Percentiles rank a stretch among this genome's conserved stretches.
Evolutionary conservation across 805 yeast species (phyloP).

Genomic region (Candida insectalens): DNA sequence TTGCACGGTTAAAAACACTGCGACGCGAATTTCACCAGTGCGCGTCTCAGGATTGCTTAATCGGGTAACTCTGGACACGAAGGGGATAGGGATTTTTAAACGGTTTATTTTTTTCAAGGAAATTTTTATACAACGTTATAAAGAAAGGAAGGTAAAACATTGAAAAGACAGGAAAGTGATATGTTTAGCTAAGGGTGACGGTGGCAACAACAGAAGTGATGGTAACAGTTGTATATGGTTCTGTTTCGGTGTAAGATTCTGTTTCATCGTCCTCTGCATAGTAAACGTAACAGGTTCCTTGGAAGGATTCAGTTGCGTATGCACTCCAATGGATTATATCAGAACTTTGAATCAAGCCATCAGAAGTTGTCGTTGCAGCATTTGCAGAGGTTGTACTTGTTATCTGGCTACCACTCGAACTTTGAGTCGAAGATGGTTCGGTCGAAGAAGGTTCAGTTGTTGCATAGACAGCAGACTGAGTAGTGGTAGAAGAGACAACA

Average conservation of each 20-base stretch:
- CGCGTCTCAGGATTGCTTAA: no score
- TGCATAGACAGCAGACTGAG: slow-evolving; percentile 2
- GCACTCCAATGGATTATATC: slow-evolving; percentile 15
- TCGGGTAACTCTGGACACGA: no score
- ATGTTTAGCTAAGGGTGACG: no score
- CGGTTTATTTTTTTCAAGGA: no score
- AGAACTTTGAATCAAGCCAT: slow-evolving; percentile 1
- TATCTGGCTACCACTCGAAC: background rate
- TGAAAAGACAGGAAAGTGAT: no score
- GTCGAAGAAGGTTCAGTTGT: slow-evolving; percentile 4
- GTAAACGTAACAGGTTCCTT: slow-evolving; percentile 26
- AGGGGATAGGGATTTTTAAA: no score
- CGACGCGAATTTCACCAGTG: no score
- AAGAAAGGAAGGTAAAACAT: no score
- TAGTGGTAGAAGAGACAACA: slow-evolving; percentile 1
- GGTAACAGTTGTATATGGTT: slow-evolving; percentile 25
- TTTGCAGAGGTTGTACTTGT: slow-evolving; percentile 4
- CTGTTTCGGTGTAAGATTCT: slow-evolving; percentile 16
- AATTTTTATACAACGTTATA: no score
- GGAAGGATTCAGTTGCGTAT: slow-evolving; percentile 20
- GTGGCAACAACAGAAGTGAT: slow-evolving; percentile 25
- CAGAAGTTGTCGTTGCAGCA: slow-evolving; percentile 4
- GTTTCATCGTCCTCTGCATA: slow-evolving; percentile 24
- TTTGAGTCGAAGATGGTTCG: slow-evolving; percentile 4
- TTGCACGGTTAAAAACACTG: no score